Base-by-base conservation (phyloP, 345 rosid species). In the Brassica nigra region DNA sequence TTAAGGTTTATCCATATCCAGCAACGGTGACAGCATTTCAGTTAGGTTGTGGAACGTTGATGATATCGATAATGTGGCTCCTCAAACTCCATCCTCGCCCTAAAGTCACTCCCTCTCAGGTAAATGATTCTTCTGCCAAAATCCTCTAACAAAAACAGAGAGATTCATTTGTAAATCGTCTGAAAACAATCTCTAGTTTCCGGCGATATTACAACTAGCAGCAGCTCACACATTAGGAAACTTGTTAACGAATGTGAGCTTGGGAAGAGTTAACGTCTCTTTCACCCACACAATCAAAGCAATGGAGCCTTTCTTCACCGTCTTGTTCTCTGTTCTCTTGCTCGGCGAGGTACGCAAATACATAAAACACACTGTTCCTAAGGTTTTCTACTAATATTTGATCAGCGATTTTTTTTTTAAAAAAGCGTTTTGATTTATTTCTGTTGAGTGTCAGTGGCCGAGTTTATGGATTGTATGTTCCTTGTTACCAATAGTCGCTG, bases 281-380 rank as follows among this genome's bases (percentile, higher is more conserved):
- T 92, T 95, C 87, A 95, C 97, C 30, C 97, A 94, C 85, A 94
- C 98, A 9, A 85, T 94, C 85, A 95, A 92, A 86, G 90, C 97
- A 36, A 86, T 95, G 97, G 97, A 95, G 80, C 97, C 95, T 36
- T 90, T 95, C 83, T 95, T 91, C 90, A 88, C 94, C 0, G 97
- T 92, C 78, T 77, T 90, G 65, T 84, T 95, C 55, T 89, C 95
- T 65, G 58, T 85, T 54, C 78, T 90, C 66, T 83, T 91, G 69
- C 87, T 95, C 65, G 89, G 88, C 12, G 92, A 91, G 90, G 97
- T 94, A 78, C 34, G 7, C 62, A 23, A 42, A 72, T 29, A 14
- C 63, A 57, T 23, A 62, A 62, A 31, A 73, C 29, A 2, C 57
- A n/a, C 14, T 9, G 7, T 0, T 36, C 66, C 1, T 49, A 4